Conservation (phyloP, 306 rosid species). For the Trifolium subterraneum region DNA sequence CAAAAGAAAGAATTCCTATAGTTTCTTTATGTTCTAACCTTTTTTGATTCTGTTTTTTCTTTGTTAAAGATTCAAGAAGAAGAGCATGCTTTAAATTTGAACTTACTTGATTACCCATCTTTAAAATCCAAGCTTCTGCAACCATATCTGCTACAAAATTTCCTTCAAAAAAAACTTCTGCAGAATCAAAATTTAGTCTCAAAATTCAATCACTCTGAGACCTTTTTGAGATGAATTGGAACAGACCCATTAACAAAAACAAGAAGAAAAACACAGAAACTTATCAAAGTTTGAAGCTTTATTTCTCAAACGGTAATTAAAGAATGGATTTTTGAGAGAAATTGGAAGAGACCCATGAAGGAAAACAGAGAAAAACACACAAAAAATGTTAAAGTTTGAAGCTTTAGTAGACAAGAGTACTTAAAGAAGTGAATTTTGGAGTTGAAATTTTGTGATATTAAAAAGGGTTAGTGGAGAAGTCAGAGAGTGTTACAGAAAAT, state of each 20-base stretch:
- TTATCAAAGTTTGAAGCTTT: conserved; percentile 36
- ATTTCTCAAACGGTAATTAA: background rate
- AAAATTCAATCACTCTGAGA: conserved; percentile 19
- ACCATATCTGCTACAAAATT: conserved; percentile 60
- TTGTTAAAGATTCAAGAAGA: conserved; percentile 70
- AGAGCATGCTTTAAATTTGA: conserved; percentile 80
- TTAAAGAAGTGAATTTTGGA: conserved; percentile 7
- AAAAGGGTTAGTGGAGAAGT: conserved; percentile 41
- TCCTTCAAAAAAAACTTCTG: conserved; percentile 13
- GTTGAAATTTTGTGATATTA: conserved; percentile 22
- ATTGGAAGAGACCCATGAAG: conserved; percentile 38
- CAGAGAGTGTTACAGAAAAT: conserved; percentile 41
- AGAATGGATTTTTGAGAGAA: conserved; percentile 9
- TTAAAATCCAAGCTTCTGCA: conserved; percentile 91
- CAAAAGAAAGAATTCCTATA: conserved; percentile 86
- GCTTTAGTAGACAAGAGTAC: conserved; percentile 18
- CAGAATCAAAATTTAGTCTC: conserved; percentile 12
- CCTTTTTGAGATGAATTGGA: conserved; percentile 1
- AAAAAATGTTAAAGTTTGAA: conserved; percentile 26
- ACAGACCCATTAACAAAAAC: conserved; percentile 32
- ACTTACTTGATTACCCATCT: conserved; percentile 93
- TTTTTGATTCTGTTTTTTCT: conserved; percentile 50
- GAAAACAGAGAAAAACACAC: conserved; percentile 11
- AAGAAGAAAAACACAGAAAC: conserved; percentile 27
- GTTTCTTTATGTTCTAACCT: conserved; percentile 46